Base-by-base conservation (phyloP, 768 basidiomycete species). In the Filobasidium floriforme region DNA sequence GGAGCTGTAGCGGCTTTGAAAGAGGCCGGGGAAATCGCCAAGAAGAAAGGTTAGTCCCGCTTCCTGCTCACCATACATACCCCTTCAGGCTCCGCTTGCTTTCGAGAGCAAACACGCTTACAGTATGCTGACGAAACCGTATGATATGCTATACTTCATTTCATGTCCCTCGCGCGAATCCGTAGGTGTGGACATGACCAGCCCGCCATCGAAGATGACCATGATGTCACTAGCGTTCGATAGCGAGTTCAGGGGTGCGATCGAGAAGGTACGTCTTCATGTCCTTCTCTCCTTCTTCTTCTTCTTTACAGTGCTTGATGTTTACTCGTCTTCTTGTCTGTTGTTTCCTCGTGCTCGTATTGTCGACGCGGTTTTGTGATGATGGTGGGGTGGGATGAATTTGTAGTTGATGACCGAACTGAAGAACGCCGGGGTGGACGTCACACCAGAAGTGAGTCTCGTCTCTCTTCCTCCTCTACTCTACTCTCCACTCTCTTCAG, bases 211-310 rank as follows among this genome's bases (percentile, higher is more conserved):
- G 26, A 73, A 64, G 61, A 70, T 72, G 55, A 66, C 73, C 61
- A 72, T 76, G 69, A 65, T 71, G 28, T 70, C 72, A 60, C 66
- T 75, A 59, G 71, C 67, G 10, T 69, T 73, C 69, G 73, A 76
- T 44, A 71, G 66, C 51, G 73, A 76, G 37, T 65, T 76, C 63
- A 60, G 75, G 41, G 65, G 60, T 28, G 75, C 75, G 0, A 70
- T 69, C 10, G 63, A 59, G 51, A 74, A 67, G 41, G 73, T 75
- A 3, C 4, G 46, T 49, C 32, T 37, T 9, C 9, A 37, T 9
- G 9, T 37, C 32, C 32, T 37, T 37, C 9, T 37, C 32, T 4
- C 3, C 9, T 37, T 9, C 32, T 37, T 9, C 4, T 37, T 9
- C 32, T 37, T 37, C 9, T 9, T 37, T 37, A n/a, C n/a, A n/a